Percentiles rank a stretch among this genome's conserved stretches.
These are phyloP conservation scores for Ambrosiella cleistominuta DNA, from an alignment of 2,329 filamentous ascomycete genomes.

Conservation along the genomic window DNA sequence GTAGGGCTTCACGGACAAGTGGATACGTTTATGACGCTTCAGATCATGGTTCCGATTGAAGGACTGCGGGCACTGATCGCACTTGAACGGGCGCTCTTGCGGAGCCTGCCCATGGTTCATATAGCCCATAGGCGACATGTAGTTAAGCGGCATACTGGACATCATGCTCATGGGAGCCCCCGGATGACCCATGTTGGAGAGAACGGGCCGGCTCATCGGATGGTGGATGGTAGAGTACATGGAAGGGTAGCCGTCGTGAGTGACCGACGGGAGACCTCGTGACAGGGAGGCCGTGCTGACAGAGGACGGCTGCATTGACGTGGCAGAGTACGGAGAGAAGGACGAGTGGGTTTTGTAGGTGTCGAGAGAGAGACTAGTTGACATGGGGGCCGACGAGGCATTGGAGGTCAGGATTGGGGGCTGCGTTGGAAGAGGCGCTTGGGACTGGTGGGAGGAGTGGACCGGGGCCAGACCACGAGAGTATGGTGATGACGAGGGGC, in stretches of 20 bases:
- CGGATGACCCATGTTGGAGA: slow-evolving; percentile 64
- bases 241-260: neutral
- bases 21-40: slow-evolving; percentile 90
- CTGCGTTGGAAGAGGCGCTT: slow-evolving; percentile 3
- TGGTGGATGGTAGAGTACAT: slow-evolving; percentile 2
- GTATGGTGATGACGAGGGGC: neutral
- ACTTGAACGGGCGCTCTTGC: slow-evolving; percentile 80
- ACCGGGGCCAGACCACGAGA: slow-evolving; percentile 11
- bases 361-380: slow-evolving; percentile 4
- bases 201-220: slow-evolving; percentile 38
- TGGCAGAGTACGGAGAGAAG: slow-evolving; percentile 4
- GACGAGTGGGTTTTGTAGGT: slow-evolving; percentile 12
- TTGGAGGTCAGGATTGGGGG: slow-evolving; percentile 15
- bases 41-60: slow-evolving; percentile 95
- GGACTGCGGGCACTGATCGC: slow-evolving; percentile 76
- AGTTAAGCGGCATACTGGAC: slow-evolving; percentile 33
- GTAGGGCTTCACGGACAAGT: slow-evolving; percentile 88
- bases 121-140: slow-evolving; percentile 33
- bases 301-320: neutral
- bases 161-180: slow-evolving; percentile 55
- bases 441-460: slow-evolving; percentile 1
- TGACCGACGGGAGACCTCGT: slow-evolving; percentile 3
- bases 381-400: neutral
- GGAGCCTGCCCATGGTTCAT: slow-evolving; percentile 20
- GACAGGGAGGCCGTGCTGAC: neutral